These are phyloP conservation scores for Xerocomus spinulosus DNA, from an alignment of 768 basidiomycete species.

Conservation along the genomic window DNA sequence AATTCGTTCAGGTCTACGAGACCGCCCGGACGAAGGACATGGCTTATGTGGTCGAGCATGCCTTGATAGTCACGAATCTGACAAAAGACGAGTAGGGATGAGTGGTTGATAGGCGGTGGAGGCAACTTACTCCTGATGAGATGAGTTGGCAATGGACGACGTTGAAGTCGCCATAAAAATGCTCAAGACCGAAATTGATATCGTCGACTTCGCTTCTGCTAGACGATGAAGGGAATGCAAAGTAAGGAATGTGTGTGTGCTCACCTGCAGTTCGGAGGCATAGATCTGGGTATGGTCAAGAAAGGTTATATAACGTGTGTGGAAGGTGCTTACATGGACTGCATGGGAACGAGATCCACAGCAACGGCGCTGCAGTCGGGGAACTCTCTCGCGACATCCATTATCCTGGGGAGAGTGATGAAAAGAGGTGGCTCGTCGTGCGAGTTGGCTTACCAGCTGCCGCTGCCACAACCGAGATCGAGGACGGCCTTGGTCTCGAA, in stretches of 20 bases:
- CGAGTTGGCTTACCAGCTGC: slow-evolving; percentile 51
- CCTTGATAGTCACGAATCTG: slow-evolving; percentile 66
- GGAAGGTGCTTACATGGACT: slow-evolving; percentile 48
- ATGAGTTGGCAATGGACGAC: slow-evolving; percentile 71
- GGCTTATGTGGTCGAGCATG: slow-evolving; percentile 62
- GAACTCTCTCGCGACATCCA: slow-evolving; percentile 69
- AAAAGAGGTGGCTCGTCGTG: neutral
- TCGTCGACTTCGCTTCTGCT: slow-evolving; percentile 78
- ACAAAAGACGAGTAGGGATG: slow-evolving; percentile 11
- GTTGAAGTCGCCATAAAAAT: slow-evolving; percentile 75
- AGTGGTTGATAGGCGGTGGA: slow-evolving; percentile 8
- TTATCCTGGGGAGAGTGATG: slow-evolving; percentile 51
- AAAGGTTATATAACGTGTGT: slow-evolving; percentile 9
- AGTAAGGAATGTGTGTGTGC: slow-evolving; percentile 7
- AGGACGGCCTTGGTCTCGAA: slow-evolving; percentile 59
- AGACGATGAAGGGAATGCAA: slow-evolving; percentile 1
- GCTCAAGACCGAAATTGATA: slow-evolving; percentile 78
- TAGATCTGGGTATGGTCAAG: slow-evolving; percentile 39
- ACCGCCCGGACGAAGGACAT: slow-evolving; percentile 66
- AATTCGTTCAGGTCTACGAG: slow-evolving; percentile 64
- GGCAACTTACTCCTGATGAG: slow-evolving; percentile 61
- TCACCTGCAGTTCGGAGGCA: slow-evolving; percentile 71
- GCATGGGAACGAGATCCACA: slow-evolving; percentile 79
- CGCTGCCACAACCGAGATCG: slow-evolving; percentile 79
- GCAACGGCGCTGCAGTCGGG: slow-evolving; percentile 65